Base-by-base conservation (phyloP, 805 yeast species). In the Hanseniaspora lachancei region DNA sequence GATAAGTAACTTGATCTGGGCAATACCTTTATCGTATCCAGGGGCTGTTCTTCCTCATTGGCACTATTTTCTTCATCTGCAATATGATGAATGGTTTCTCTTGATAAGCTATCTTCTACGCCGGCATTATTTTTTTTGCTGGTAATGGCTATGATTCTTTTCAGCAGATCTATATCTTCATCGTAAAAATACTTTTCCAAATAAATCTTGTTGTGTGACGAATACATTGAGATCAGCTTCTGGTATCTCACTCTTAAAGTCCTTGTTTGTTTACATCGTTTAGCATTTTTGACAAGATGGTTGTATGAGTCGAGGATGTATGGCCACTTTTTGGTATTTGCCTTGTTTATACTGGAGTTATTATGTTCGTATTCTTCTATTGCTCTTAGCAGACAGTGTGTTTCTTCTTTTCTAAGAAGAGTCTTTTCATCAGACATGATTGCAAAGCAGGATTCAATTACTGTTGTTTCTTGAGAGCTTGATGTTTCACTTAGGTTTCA, bases 201-300 rank as follows among this genome's bases (percentile, higher is more conserved):
- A 41, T 2, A 49, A 42, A 4, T 47, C 50, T 16, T 57, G 49
- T 43, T 60, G 59, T 15, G 50, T 43, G 21, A 53, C 36, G 35
- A 62, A 50, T 41, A 24, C 5, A 59, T 27, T 7, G 57, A 62
- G 35, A 58, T 58, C 42, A 68, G 43, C 54, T 62, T 65, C 18
- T 63, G 64, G 43, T 65, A 67, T 40, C 66, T 60, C 9, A 58
- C 62, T 58, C 61, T 64, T 32, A 68, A 38, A 3, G 70, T 67
- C 29, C 70, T 62, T 29, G 61, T 60, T 50, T 67, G 70, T 38
- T 62, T 63, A 39, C 65, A 65, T 20, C 29, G 20, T 20, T 38
- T 46, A 9, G 57, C 57, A 12, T 59, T 58, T 13, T 62, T 65
- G 2, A 66, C 60, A 15, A 44, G 48, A 2, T 42, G 18, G 57